Evolutionary conservation across 31 red algal species (phyloP).

Genomic region (Odonthalia washingtoniensis): DNA sequence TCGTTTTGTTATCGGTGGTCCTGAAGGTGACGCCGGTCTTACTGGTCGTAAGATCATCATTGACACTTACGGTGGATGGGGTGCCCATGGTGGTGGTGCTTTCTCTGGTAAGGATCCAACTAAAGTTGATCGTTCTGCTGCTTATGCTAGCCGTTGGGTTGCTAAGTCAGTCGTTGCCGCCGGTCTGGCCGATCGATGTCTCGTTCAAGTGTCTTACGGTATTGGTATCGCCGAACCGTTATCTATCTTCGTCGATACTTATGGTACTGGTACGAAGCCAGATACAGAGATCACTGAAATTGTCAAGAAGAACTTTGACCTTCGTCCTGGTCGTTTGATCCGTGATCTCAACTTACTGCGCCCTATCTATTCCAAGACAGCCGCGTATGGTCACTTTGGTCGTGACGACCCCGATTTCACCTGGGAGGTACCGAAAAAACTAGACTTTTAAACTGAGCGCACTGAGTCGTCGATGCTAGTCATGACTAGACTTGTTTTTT

Average conservation of each 20-base stretch:
- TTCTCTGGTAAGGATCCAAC: constrained; percentile 99
- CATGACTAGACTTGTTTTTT: no score
- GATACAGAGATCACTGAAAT: constrained; percentile 89
- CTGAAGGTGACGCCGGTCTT: constrained; percentile 98
- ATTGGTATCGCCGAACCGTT: constrained; percentile 96
- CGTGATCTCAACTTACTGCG: constrained; percentile 92
- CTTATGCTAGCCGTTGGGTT: constrained; percentile 96
- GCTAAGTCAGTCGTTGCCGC: constrained; percentile 96
- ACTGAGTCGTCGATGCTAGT: no score
- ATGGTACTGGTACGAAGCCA: constrained; percentile 86
- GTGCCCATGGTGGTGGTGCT: constrained; percentile 98
- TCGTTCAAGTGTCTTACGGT: constrained; percentile 92
- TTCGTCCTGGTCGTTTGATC: constrained; percentile 87
- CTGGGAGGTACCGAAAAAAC: constrained; percentile 94
- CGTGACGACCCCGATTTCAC: constrained; percentile 94
- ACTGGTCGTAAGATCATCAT: constrained; percentile 99
- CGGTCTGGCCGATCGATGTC: constrained; percentile 85
- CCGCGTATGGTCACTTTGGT: constrained; percentile 98
- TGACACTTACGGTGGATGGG: constrained; percentile 99
- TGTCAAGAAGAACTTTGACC: constrained; percentile 97
- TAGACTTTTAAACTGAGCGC: constrained; percentile 58
- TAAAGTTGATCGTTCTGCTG: constrained; percentile 98
- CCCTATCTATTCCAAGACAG: constrained; percentile 95
- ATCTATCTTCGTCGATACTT: constrained; percentile 93
- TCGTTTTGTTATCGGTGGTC: constrained; percentile 96